Evolutionary conservation across 2,329 filamentous ascomycete genomes (phyloP), one percentile per base, ranked within the genome.

Genomic region (Penicillium sp.): DNA sequence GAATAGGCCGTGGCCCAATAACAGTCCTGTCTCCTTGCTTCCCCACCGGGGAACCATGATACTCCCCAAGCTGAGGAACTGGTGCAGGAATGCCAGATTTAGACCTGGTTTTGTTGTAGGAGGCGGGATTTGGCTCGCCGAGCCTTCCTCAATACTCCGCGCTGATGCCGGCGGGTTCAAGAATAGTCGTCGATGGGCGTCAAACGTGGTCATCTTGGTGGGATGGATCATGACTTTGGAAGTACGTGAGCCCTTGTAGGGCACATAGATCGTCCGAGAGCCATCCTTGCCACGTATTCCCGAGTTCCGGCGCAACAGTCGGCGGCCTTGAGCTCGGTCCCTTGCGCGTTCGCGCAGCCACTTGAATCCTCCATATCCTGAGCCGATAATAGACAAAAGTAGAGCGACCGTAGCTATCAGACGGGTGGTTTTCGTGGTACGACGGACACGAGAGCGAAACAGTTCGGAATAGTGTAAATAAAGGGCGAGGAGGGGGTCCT

Each of bases 11-110:
- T 99, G 95, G 68, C 92, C 95, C 60, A 96, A 76, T 29, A 99
- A 80, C 61, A 99, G 78, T 1, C 93, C 93, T 0, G 93, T 93
- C 78, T 98, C 95, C 74, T 99, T 99, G 74, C 92, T 96, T 16
- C 89, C 89, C 90, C 93, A 96, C 61, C 93, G 82, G 6, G 95
- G 95, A 60, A 99, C 90, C 91, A 98, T 96, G 71, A 99, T 98
- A 76, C 92, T 97, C 78, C 98, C 86, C 54, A 99, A 79, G 70
- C 93, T 97, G 51, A 98, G 82, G 68, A 99, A 98, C 76, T 99
- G 95, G 73, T 99, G 95, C 52, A 99, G 76, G 69, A 99, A 99
- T 11, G 95, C 95, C 57, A 99, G 82, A 71, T 99, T 99, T 39
- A 99, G 79, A 0, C 95, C 95, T 0, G 95, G 92, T 74, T 96